These are phyloP conservation scores for Dictyostelium firmibasis DNA, from an alignment of 78 protist genomes.

Conservation along the genomic window DNA sequence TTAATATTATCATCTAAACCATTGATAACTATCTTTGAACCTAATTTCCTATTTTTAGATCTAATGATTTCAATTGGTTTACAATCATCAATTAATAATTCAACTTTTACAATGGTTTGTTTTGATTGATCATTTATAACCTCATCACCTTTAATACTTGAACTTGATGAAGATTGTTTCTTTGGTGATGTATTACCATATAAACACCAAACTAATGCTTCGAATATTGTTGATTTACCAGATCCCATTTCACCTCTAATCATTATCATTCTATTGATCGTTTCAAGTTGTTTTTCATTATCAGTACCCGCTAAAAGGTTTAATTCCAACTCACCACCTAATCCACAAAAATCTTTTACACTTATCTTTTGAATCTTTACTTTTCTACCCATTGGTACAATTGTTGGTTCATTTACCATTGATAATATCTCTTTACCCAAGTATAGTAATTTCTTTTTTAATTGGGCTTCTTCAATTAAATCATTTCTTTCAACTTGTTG, in stretches of 20 bases:
- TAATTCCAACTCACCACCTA: conserved; percentile 1
- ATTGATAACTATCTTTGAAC: conserved; percentile 16
- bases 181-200: conserved; percentile 60
- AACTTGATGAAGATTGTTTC: conserved; percentile 20
- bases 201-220: conserved; percentile 57
- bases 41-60: conserved; percentile 19
- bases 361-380: conserved; percentile 6
- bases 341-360: conserved; percentile 15
- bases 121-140: conserved; percentile 52
- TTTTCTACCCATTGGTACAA: conserved; percentile 67
- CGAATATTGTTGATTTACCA: conserved; percentile 61
- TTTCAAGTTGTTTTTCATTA: too few relatives aligned
- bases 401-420: conserved; percentile 4
- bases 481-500: not conserved
- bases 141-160: conserved; percentile 57
- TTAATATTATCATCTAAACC: conserved; percentile 9
- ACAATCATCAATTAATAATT: conserved; percentile 24
- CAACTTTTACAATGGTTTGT: not conserved
- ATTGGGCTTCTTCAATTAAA: not conserved
- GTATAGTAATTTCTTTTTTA: not conserved
- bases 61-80: not conserved
- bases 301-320: not conserved
- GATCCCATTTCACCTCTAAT: conserved; percentile 50
- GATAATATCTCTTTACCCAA: conserved; percentile 14
- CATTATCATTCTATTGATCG: conserved; percentile 29